phyloP scores from a whole-genome alignment of 2,329 filamentous ascomycete genomes.

The Pezicula rhizophila region DNA sequence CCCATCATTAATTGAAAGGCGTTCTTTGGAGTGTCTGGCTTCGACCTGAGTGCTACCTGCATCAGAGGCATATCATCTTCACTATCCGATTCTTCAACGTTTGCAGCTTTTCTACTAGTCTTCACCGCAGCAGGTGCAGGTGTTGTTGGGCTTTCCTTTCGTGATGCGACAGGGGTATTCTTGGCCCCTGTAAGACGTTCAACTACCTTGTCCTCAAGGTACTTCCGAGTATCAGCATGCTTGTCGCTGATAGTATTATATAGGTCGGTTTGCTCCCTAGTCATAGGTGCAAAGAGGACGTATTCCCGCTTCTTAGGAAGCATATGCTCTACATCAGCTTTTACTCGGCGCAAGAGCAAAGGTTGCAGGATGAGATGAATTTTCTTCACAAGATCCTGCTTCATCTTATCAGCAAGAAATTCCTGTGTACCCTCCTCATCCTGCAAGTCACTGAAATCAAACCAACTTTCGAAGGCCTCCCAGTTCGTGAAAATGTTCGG shows the following conservation, averaged over 20 bases:
- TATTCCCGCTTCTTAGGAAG: conserved; percentile 98
- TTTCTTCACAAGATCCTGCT: conserved; percentile 74
- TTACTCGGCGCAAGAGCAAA: conserved; percentile 79
- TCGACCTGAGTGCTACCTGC: conserved; percentile 17
- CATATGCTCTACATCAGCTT: conserved; percentile 84
- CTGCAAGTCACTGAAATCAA: conserved; percentile 89
- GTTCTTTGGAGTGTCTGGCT: conserved; percentile 28
- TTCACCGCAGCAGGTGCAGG: background rate
- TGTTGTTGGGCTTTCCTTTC: conserved; percentile 7
- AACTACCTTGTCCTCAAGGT: conserved; percentile 73
- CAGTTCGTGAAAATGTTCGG: conserved; percentile 91
- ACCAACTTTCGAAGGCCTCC: conserved; percentile 91
- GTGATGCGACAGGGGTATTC: conserved; percentile 33
- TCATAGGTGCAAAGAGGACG: conserved; percentile 88
- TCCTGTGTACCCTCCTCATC: conserved; percentile 75
- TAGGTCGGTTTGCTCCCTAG: conserved; percentile 81
- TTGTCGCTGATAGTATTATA: conserved; percentile 64
- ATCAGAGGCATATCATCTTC: conserved; percentile 22
- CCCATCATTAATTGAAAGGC: conserved; percentile 40
- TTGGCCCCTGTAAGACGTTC: conserved; percentile 52
- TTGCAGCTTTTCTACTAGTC: background rate
- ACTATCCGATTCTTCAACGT: conserved; percentile 20
- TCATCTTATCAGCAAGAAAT: conserved; percentile 71
- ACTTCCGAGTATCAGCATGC: conserved; percentile 58
- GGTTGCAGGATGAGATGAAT: conserved; percentile 92